phyloP scores from a whole-genome alignment of 345 rosid species.

The Syzygium oleosum region DNA sequence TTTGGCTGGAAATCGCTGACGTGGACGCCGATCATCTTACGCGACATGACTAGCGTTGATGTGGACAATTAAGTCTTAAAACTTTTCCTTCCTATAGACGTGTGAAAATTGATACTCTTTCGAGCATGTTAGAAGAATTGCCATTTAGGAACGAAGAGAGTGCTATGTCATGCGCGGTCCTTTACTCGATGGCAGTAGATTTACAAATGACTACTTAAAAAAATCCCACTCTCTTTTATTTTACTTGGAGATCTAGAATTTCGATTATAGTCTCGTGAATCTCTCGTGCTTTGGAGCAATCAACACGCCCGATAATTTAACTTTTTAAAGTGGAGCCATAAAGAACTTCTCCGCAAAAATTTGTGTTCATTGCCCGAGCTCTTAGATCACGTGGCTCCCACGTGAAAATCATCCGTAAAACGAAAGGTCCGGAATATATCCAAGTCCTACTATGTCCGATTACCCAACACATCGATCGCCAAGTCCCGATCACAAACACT shows the following conservation, averaged over 20 bases:
- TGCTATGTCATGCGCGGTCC: accelerated
- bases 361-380: background rate
- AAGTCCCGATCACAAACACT: background rate
- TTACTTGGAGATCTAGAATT: background rate
- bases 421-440: too few species aligned
- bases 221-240: background rate
- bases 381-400: accelerated
- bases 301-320: accelerated
- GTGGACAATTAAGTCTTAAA: too few species aligned
- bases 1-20: too few species aligned
- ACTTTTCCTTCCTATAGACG: background rate
- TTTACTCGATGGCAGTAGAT: background rate
- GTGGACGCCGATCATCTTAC: too few species aligned
- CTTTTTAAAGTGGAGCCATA: accelerated
- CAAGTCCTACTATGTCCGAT: background rate
- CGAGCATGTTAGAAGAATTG: background rate
- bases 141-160: background rate
- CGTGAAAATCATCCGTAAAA: background rate
- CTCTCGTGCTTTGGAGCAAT: accelerated
- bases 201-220: background rate
- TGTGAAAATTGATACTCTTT: background rate
- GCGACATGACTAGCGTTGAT: too few species aligned
- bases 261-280: background rate
- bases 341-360: background rate
- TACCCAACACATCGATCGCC: background rate